These are phyloP conservation scores for Gliomastix tumulicola DNA, from an alignment of 2,329 filamentous ascomycete species.

Conservation along the genomic window DNA sequence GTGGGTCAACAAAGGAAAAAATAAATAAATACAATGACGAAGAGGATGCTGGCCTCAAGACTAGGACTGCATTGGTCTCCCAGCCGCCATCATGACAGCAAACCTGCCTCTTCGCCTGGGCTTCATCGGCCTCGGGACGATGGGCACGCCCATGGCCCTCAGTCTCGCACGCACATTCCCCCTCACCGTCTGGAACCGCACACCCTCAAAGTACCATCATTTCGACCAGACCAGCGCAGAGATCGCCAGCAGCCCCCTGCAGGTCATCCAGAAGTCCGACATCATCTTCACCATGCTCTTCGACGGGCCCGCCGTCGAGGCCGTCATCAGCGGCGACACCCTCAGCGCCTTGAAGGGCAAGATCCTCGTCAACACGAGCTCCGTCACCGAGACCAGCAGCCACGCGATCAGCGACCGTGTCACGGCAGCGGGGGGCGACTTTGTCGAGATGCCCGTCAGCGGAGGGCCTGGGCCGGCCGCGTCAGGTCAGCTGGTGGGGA, in stretches of 20 bases:
- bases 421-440: slow-evolving; percentile 14
- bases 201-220: slow-evolving; percentile 13
- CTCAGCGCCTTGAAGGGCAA: slow-evolving; percentile 18
- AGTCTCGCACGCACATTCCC: slow-evolving; percentile 17
- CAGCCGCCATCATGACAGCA: neutral
- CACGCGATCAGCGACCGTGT: slow-evolving; percentile 12
- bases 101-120: no score
- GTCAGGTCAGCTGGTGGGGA: slow-evolving; percentile 21
- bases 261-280: slow-evolving; percentile 16
- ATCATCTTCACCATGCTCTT: slow-evolving; percentile 22
- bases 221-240: slow-evolving; percentile 12
- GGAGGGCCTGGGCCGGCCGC: slow-evolving; percentile 23
- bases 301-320: slow-evolving; percentile 14
- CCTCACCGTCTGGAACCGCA: slow-evolving; percentile 22
- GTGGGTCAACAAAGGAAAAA: no score
- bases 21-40: no score
- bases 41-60: no score
- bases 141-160: slow-evolving; percentile 24
- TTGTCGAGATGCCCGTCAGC: slow-evolving; percentile 25
- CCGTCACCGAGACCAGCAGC: slow-evolving; percentile 16
- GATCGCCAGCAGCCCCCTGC: slow-evolving; percentile 13
- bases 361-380: slow-evolving; percentile 21
- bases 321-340: slow-evolving; percentile 12
- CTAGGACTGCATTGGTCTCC: no score
- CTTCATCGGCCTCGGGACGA: slow-evolving; percentile 21